These are phyloP conservation scores for Fonsecaea pedrosoi DNA, from an alignment of 2,329 filamentous ascomycete species.

Conservation along the genomic window DNA sequence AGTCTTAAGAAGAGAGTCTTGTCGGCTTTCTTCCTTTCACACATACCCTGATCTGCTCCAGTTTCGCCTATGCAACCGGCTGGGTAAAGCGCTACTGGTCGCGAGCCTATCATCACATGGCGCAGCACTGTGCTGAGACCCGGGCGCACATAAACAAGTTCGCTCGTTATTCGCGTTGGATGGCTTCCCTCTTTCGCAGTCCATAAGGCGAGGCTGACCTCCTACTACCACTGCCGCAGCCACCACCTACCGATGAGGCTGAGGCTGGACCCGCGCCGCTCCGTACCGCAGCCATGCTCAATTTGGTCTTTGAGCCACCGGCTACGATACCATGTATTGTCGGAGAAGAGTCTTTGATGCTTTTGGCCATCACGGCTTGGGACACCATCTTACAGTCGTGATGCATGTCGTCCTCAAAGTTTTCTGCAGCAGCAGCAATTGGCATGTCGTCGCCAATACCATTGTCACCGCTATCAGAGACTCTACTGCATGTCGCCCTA, in stretches of 20 bases:
- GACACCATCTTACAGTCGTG: background rate
- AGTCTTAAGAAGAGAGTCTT: background rate
- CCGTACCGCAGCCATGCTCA: constrained; percentile 29
- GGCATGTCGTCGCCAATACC: background rate
- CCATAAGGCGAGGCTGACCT: constrained; percentile 1
- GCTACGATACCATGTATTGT: background rate
- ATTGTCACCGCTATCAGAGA: background rate
- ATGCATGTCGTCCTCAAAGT: background rate
- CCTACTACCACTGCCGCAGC: background rate
- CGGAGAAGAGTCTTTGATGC: background rate
- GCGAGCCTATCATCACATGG: background rate
- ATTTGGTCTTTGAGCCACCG: constrained; percentile 1
- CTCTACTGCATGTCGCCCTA: background rate
- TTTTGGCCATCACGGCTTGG: background rate
- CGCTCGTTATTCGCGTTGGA: background rate
- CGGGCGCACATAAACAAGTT: background rate
- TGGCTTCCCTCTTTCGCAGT: background rate
- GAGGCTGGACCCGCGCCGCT: constrained; percentile 21
- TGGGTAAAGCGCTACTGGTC: background rate
- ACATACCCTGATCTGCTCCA: background rate
- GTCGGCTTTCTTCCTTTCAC: background rate
- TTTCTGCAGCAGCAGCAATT: background rate
- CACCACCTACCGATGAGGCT: constrained; percentile 12
- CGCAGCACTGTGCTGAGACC: background rate
- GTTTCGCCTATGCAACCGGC: background rate